These are phyloP conservation scores for Mycena sp. DNA, from an alignment of 1,284 basidiomycete genomes.

Conservation along the genomic window DNA sequence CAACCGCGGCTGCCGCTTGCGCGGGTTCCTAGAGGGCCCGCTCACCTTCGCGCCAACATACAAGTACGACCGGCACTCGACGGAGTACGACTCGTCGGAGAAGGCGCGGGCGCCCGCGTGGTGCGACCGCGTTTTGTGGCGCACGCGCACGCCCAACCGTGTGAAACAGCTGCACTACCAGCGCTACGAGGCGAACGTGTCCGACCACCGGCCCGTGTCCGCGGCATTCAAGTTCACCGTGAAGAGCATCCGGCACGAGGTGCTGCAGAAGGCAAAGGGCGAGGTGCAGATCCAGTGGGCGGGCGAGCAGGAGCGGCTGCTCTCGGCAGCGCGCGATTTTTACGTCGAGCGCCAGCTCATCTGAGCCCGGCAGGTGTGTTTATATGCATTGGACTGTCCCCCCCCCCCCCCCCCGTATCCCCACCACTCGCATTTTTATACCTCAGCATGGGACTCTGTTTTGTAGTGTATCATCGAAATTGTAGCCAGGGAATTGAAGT, in stretches of 20 bases:
- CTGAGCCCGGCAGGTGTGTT: conserved; percentile 34
- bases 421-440: conserved; percentile 16
- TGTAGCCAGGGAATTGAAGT: conserved; percentile 21
- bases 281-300: conserved; percentile 70
- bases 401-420: background rate
- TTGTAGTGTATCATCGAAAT: conserved; percentile 27
- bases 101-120: conserved; percentile 93
- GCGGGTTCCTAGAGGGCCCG: conserved; percentile 84
- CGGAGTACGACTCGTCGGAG: conserved; percentile 88
- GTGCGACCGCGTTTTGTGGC: conserved; percentile 95
- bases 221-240: conserved; percentile 78
- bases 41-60: conserved; percentile 92
- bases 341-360: conserved; percentile 56
- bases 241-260: conserved; percentile 73
- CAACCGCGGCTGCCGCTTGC: conserved; percentile 89
- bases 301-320: conserved; percentile 61
- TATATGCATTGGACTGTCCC: conserved; percentile 6
- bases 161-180: conserved; percentile 73
- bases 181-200: conserved; percentile 86
- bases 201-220: conserved; percentile 90
- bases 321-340: conserved; percentile 62
- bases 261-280: conserved; percentile 62
- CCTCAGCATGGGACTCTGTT: conserved; percentile 21
- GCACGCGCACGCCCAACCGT: conserved; percentile 64
- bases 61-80: conserved; percentile 89